Base-by-base conservation (phyloP, 1,284 basidiomycete species). In the Macrocystidia cucumis region DNA sequence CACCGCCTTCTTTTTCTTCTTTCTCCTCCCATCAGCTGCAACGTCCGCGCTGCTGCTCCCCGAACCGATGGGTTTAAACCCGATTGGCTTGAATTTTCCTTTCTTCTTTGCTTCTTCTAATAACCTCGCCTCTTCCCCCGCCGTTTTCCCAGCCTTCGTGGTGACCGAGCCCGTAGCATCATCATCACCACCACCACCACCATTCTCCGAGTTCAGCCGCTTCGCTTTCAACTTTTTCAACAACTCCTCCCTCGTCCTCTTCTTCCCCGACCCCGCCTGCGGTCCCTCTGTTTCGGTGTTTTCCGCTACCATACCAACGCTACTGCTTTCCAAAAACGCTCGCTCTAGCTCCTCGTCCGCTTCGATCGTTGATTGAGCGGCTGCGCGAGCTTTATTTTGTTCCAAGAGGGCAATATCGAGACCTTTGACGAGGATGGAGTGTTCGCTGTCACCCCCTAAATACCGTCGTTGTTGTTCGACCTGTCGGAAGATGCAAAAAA, bases 391-490 rank as follows among this genome's bases (percentile, higher is more conserved):
- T 57, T 78, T 88, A 45, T 88, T 80, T 49, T 89, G 83, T 47
- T 91, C 86, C 5, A 96, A 65, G 3, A 95, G 70, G 0, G 88
- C 80, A 52, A 82, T 75, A 52, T 96, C 91, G 21, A 96, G 76
- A n/a, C 91, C 88, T 49, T 91, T 93, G 26, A 92, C 88, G 3
- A 92, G 74, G 30, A 92, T 75, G 2, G 85, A 80, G 54, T 93
- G 88, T 36, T 81, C 74, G 27, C 78, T 75, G 55, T 95, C 90
- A 22, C 90, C 90, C n/a, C 91, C 91, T 1, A 93, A 72, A 55
- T 89, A 91, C 29, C 69, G 69, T 29, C 90, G 72, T 52, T 89
- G 76, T 39, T 78, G 71, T 36, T 90, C 86, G 11, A 91, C 62
- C 78, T 88, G 38, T 8, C 7, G 19, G 14, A n/a, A 38, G 26